Percentiles rank a stretch among this genome's conserved stretches.
Conservation (phyloP, 306 rosid species). For the Albizia julibrissin region DNA sequence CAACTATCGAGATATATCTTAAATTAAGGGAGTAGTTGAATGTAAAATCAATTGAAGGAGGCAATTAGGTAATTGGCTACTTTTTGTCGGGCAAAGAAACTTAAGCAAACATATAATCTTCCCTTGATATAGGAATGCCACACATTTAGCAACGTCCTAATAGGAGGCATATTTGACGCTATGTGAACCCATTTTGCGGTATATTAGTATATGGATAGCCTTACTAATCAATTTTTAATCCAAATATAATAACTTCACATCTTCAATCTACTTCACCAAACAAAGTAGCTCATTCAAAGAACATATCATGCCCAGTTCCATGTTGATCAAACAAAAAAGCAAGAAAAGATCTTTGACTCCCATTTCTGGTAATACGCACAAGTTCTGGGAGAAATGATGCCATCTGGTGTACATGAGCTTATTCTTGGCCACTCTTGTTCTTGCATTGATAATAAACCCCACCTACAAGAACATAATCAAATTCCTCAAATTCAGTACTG, state of each 20-base stretch:
- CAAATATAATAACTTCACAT: background rate
- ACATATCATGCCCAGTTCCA: background rate
- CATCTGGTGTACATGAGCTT: conserved; percentile 59
- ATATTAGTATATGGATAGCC: background rate
- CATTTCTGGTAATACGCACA: conserved; percentile 64
- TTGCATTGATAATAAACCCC: conserved; percentile 61
- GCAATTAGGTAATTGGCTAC: background rate
- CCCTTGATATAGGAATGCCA: background rate
- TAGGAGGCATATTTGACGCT: background rate
- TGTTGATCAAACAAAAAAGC: background rate
- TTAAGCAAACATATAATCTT: background rate
- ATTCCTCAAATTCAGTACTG: conserved; percentile 69
- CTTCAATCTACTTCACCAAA: background rate
- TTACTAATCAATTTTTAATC: background rate
- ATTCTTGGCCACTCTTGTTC: conserved; percentile 47
- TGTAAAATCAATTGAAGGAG: background rate
- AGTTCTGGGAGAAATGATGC: conserved; percentile 64
- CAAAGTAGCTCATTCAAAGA: background rate
- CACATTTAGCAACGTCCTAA: background rate
- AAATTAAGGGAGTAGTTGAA: too few species aligned
- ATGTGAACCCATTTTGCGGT: background rate
- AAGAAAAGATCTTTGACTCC: conserved; percentile 17
- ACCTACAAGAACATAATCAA: conserved; percentile 51
- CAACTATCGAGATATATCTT: too few species aligned
- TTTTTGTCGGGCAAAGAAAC: background rate